Evolutionary conservation across 2,329 filamentous ascomycete species (phyloP).

Genomic region (Allantophomopsis lycopodina): DNA sequence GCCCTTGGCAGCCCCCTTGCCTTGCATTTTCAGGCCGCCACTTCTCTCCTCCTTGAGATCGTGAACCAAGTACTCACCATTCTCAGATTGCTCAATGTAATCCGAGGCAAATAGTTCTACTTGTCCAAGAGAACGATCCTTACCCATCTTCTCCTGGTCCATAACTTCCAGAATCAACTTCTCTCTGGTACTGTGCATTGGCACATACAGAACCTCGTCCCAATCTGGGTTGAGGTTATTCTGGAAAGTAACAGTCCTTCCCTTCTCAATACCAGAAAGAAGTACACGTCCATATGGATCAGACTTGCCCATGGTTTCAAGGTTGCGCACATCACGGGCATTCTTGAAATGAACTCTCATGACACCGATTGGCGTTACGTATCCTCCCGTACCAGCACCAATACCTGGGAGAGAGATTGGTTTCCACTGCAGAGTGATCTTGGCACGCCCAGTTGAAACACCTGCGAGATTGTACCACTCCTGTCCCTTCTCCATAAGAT

Average conservation of each 20-base stretch:
- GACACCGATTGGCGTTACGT: conserved; percentile 86
- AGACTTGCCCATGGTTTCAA: conserved; percentile 92
- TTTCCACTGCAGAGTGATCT: conserved; percentile 90
- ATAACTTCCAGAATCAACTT: conserved; percentile 85
- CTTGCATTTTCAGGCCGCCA: conserved; percentile 58
- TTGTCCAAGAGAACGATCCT: conserved; percentile 76
- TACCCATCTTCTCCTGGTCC: conserved; percentile 87
- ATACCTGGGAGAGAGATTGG: conserved; percentile 78
- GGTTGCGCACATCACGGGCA: conserved; percentile 72
- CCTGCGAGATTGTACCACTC: conserved; percentile 91
- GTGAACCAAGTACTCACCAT: conserved; percentile 67
- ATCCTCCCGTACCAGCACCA: conserved; percentile 67
- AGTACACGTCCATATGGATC: conserved; percentile 87
- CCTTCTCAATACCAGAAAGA: conserved; percentile 82
- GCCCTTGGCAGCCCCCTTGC: conserved; percentile 65
- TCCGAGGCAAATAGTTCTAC: conserved; percentile 67
- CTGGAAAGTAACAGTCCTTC: conserved; percentile 84
- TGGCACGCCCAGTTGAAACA: conserved; percentile 69
- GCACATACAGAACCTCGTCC: conserved; percentile 91
- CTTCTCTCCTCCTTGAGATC: conserved; percentile 58
- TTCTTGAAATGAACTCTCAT: conserved; percentile 87
- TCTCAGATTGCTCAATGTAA: conserved; percentile 64
- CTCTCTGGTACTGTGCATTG: conserved; percentile 74
- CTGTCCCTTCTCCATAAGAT: conserved; percentile 80
- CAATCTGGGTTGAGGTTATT: conserved; percentile 93